Evolutionary conservation across 805 yeast species (phyloP).

Genomic region (Danielozyma ontarioensis): DNA sequence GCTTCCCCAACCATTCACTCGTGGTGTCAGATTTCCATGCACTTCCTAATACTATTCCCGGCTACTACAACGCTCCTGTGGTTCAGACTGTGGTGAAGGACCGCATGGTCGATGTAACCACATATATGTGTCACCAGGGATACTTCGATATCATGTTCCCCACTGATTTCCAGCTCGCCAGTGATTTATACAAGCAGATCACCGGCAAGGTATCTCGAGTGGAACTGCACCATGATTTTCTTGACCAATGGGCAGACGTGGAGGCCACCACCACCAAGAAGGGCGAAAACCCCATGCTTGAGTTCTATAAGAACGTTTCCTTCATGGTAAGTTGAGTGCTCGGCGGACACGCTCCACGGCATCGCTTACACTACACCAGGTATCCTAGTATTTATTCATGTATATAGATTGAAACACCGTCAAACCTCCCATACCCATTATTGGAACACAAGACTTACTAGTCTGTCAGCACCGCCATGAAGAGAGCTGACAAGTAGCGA

Average conservation of each 20-base stretch:
- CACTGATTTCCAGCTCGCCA: slow-evolving; percentile 62
- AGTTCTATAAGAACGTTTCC: slow-evolving; percentile 69
- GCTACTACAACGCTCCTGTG: slow-evolving; percentile 65
- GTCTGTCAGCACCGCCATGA: slow-evolving; percentile 22
- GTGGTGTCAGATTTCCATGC: slow-evolving; percentile 63
- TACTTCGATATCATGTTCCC: slow-evolving; percentile 85
- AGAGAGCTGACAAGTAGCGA: slow-evolving; percentile 12
- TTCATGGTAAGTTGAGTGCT: slow-evolving; percentile 49
- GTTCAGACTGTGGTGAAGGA: slow-evolving; percentile 72
- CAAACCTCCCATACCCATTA: background rate
- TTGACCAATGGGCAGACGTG: slow-evolving; percentile 66
- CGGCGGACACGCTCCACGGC: no score
- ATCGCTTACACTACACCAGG: no score
- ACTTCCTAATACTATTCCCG: slow-evolving; percentile 44
- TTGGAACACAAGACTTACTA: slow-evolving; percentile 2
- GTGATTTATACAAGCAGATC: slow-evolving; percentile 57
- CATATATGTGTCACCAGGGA: slow-evolving; percentile 83
- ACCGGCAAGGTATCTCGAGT: slow-evolving; percentile 55
- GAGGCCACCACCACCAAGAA: slow-evolving; percentile 62
- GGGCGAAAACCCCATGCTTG: slow-evolving; percentile 83
- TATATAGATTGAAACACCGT: no score
- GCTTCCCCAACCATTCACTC: slow-evolving; percentile 75
- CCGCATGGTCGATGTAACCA: slow-evolving; percentile 61
- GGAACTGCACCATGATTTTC: slow-evolving; percentile 57
- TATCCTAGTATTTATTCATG: no score